phyloP scores from a whole-genome alignment of 306 rosid species.

The Pyrus betulifolia region DNA sequence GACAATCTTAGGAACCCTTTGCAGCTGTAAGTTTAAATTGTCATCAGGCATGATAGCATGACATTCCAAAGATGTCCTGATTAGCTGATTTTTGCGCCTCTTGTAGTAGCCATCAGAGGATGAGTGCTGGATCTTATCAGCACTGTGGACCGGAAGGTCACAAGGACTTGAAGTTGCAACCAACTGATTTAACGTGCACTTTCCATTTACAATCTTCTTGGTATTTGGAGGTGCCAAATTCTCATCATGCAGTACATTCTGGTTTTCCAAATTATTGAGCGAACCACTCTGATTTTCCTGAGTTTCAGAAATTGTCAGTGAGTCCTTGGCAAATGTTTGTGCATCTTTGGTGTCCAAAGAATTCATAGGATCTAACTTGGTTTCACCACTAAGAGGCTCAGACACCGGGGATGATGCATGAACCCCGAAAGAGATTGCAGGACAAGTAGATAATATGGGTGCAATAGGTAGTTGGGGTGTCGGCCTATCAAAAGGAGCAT shows the following conservation, averaged over 20 bases:
- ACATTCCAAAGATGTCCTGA: slow-evolving; percentile 59
- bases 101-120: slow-evolving; percentile 75
- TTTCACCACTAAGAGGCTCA: slow-evolving; percentile 45
- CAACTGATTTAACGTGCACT: slow-evolving; percentile 80
- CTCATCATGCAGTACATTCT: slow-evolving; percentile 34
- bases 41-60: slow-evolving; percentile 29
- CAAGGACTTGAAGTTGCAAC: slow-evolving; percentile 64
- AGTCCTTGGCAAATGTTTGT: slow-evolving; percentile 31
- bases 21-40: slow-evolving; percentile 31
- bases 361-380: slow-evolving; percentile 31
- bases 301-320: slow-evolving; percentile 25
- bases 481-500: slow-evolving; percentile 36
- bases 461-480: slow-evolving; percentile 30
- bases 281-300: slow-evolving; percentile 38
- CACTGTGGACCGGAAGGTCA: slow-evolving; percentile 34
- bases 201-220: slow-evolving; percentile 59
- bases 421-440: slow-evolving; percentile 25
- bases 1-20: slow-evolving; percentile 35
- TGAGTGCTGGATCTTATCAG: slow-evolving; percentile 43
- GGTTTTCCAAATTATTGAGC: slow-evolving; percentile 34
- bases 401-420: slow-evolving; percentile 25
- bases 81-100: slow-evolving; percentile 74
- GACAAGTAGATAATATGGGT: slow-evolving; percentile 10
- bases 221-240: slow-evolving; percentile 31
- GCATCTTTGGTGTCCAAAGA: slow-evolving; percentile 27